Conservation (phyloP, 2,329 filamentous ascomycete species). For the Aspergillus sp. region DNA sequence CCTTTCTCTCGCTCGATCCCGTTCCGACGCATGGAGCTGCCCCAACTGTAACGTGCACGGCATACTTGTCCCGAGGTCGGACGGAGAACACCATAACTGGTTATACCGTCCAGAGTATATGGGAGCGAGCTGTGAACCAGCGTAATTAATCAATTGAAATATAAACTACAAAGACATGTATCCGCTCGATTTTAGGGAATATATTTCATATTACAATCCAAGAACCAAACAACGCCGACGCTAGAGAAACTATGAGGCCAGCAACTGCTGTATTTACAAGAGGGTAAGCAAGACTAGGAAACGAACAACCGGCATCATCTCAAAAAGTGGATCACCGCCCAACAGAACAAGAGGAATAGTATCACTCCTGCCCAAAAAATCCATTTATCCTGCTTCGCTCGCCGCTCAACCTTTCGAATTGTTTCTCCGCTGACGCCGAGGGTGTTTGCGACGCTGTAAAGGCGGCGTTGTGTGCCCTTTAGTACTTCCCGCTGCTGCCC, state of each 20-base stretch:
- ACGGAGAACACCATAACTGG: not conserved
- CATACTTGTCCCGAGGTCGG: not conserved
- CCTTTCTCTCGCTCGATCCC: slow-evolving; percentile 18
- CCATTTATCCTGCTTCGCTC: slow-evolving; percentile 95
- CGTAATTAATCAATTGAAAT: not conserved
- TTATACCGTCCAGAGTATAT: too few relatives aligned
- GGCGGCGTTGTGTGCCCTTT: slow-evolving; percentile 85
- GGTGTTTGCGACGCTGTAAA: slow-evolving; percentile 93
- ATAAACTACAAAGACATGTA: not conserved
- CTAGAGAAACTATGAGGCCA: slow-evolving; percentile 26
- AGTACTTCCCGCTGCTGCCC: slow-evolving; percentile 89
- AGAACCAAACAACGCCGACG: slow-evolving; percentile 29
- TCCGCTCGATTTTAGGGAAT: slow-evolving; percentile 1
- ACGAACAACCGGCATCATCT: slow-evolving; percentile 50
- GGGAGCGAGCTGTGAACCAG: too few relatives aligned
- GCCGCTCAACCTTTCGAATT: slow-evolving; percentile 91
- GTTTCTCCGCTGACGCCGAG: slow-evolving; percentile 92
- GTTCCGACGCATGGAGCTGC: slow-evolving; percentile 12
- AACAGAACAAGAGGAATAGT: slow-evolving; percentile 88
- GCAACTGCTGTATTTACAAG: slow-evolving; percentile 1
- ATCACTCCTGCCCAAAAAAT: slow-evolving; percentile 88
- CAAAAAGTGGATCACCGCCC: slow-evolving; percentile 82
- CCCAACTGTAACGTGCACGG: not conserved
- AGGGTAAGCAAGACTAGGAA: slow-evolving; percentile 1
- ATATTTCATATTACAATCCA: slow-evolving; percentile 1